These are phyloP conservation scores for Tylopilus orsonianus DNA, from an alignment of 1,284 basidiomycete genomes.

Conservation along the genomic window DNA sequence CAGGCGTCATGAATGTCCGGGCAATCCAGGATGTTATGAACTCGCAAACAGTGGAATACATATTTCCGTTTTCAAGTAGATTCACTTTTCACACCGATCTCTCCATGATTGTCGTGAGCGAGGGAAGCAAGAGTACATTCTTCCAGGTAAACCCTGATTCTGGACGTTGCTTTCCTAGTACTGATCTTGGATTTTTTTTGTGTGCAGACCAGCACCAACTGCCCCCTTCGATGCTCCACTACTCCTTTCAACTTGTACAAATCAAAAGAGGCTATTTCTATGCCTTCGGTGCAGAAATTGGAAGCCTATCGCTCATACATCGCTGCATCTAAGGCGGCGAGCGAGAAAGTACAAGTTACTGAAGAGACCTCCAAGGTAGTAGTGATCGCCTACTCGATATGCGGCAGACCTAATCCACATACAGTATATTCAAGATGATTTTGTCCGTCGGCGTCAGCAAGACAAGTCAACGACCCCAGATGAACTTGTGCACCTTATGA, in stretches of 20 bases:
- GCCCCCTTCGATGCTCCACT: constrained; percentile 42
- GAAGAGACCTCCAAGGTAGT: constrained; percentile 55
- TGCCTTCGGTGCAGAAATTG: constrained; percentile 48
- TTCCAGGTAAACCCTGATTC: constrained; percentile 49
- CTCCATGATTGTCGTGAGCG: constrained; percentile 60
- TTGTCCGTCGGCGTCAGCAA: constrained; percentile 58
- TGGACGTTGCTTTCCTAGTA: background rate
- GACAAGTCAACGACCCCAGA: constrained; percentile 51
- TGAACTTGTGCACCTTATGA: constrained; percentile 63
- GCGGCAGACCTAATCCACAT: background rate
- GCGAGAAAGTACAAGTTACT: constrained; percentile 50
- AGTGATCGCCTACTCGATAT: background rate
- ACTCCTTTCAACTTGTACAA: constrained; percentile 46
- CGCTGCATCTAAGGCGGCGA: constrained; percentile 45
- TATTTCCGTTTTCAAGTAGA: constrained; percentile 71
- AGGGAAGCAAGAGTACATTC: constrained; percentile 68
- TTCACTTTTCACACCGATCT: constrained; percentile 80
- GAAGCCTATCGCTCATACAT: constrained; percentile 55
- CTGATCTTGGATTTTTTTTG: background rate
- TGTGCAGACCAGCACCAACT: constrained; percentile 51
- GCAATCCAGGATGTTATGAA: constrained; percentile 69
- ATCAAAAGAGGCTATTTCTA: constrained; percentile 38
- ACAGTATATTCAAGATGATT: constrained; percentile 74
- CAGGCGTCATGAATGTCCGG: constrained; percentile 69
- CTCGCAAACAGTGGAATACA: constrained; percentile 72